Conservation (phyloP, 2,329 filamentous ascomycete species). For the Furcasterigmium furcatum region DNA sequence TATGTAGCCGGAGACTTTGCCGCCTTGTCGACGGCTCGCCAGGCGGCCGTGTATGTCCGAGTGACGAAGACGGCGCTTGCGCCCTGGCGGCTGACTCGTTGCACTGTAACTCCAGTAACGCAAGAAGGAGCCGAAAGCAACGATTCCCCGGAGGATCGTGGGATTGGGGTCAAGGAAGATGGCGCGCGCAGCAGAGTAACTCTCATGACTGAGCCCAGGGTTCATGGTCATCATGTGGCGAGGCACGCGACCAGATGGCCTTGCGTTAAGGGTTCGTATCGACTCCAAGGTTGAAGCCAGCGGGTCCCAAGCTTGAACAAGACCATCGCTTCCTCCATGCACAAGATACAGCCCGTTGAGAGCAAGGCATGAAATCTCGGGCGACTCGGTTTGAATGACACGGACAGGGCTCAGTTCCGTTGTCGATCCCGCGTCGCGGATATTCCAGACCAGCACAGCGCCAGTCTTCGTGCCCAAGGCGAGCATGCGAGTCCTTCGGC, state of each 20-base stretch:
- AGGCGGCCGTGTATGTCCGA: constrained; percentile 54
- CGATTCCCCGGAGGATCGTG: constrained; percentile 78
- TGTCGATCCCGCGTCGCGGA: constrained; percentile 58
- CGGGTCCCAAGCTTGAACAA: constrained; percentile 97
- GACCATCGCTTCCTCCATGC: constrained; percentile 89
- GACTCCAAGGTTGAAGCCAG: constrained; percentile 76
- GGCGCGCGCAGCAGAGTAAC: constrained; percentile 78
- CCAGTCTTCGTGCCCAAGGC: constrained; percentile 79
- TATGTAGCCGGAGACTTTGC: constrained; percentile 77
- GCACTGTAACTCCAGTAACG: constrained; percentile 95
- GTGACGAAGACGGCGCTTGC: constrained; percentile 75
- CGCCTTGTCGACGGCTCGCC: constrained; percentile 53
- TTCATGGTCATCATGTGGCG: constrained; percentile 60
- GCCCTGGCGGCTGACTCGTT: constrained; percentile 69
- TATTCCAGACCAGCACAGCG: constrained; percentile 79
- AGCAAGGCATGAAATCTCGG: constrained; percentile 78
- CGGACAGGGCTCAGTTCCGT: constrained; percentile 68
- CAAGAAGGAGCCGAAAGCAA: constrained; percentile 82
- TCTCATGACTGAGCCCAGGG: constrained; percentile 62
- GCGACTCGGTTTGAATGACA: constrained; percentile 85
- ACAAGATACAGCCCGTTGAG: constrained; percentile 84
- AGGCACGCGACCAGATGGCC: constrained; percentile 77
- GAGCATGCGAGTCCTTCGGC: constrained; percentile 76
- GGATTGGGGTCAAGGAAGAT: constrained; percentile 86
- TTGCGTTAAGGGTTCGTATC: constrained; percentile 81